Evolutionary conservation across 164 flowering plant genomes (phyloP).

Genomic region (Annona squamosa): DNA sequence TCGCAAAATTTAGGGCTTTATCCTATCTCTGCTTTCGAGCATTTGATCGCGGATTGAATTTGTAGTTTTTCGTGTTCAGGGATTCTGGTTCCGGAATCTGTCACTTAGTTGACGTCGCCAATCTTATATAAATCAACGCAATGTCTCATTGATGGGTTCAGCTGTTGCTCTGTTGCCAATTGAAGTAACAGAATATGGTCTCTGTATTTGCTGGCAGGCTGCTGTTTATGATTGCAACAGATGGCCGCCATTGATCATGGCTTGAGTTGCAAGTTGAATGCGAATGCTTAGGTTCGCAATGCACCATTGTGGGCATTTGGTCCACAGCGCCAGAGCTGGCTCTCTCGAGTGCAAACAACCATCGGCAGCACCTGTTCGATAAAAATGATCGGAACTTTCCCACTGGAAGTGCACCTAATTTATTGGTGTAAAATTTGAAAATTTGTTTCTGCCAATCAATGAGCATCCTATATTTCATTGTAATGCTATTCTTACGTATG

Average conservation of each 20-base stretch:
- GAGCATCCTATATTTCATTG: too few species aligned
- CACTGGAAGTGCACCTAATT: too few species aligned
- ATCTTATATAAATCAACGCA: not conserved
- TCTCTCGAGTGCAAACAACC: too few species aligned
- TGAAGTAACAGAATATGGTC: not conserved
- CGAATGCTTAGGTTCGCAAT: too few species aligned
- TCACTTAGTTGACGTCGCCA: not conserved
- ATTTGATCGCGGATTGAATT: not conserved
- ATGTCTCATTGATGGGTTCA: not conserved
- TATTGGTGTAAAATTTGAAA: too few species aligned
- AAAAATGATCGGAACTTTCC: too few species aligned
- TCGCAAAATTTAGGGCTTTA: not conserved
- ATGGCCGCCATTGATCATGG: not conserved
- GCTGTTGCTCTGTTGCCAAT: not conserved
- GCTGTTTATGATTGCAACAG: not conserved
- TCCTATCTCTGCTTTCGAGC: not conserved
- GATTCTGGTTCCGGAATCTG: not conserved
- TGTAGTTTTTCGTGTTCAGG: not conserved
- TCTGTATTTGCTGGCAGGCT: not conserved
- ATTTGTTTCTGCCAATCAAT: too few species aligned
- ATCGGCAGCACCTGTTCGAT: too few species aligned
- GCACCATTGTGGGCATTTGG: too few species aligned
- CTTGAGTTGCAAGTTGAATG: not conserved
- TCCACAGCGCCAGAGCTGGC: too few species aligned
- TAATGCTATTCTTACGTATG: too few species aligned